Percentiles rank a stretch among this genome's conserved stretches.
These are phyloP conservation scores for Lactifluus hygrophoroides DNA, from an alignment of 768 basidiomycete genomes.

Conservation along the genomic window DNA sequence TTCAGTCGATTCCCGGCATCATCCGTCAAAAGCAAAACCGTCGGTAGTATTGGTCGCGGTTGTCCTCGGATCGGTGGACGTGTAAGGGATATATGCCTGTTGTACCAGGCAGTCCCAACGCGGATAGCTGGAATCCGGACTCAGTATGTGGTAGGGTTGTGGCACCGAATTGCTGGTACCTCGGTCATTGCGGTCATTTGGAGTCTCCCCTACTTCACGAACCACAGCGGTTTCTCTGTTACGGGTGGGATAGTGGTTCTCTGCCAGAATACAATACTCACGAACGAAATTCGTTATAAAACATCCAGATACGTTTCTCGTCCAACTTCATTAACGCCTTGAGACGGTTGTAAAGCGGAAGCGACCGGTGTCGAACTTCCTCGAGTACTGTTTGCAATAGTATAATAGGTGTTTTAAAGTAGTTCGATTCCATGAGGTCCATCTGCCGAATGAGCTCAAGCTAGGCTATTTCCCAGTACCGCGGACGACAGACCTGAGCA, in stretches of 20 bases:
- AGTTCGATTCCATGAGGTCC: conserved; percentile 80
- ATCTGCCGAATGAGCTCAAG: conserved; percentile 43
- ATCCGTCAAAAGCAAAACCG: conserved; percentile 79
- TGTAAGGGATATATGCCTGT: conserved; percentile 51
- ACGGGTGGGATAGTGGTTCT: not conserved
- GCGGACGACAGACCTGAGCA: conserved; percentile 51
- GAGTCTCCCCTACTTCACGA: conserved; percentile 68
- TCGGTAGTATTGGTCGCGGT: conserved; percentile 37
- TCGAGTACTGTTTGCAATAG: conserved; percentile 92
- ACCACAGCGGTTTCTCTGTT: conserved; percentile 72
- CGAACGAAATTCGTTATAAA: conserved; percentile 83
- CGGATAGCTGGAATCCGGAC: conserved; percentile 64
- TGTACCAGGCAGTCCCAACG: conserved; percentile 82
- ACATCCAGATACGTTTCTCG: conserved; percentile 76
- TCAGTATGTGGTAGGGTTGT: not conserved
- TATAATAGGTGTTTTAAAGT: conserved; percentile 74
- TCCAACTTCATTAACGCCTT: conserved; percentile 79
- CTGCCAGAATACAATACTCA: conserved; percentile 32
- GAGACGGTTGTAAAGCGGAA: conserved; percentile 89
- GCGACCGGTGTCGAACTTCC: conserved; percentile 89
- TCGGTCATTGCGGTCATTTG: conserved; percentile 94
- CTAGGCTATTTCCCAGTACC: not conserved
- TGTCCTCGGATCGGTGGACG: conserved; percentile 46
- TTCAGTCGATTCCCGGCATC: conserved; percentile 78
- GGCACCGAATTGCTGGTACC: conserved; percentile 35